phyloP scores from a whole-genome alignment of 129 eudicot species.

The Helianthus annuus region DNA sequence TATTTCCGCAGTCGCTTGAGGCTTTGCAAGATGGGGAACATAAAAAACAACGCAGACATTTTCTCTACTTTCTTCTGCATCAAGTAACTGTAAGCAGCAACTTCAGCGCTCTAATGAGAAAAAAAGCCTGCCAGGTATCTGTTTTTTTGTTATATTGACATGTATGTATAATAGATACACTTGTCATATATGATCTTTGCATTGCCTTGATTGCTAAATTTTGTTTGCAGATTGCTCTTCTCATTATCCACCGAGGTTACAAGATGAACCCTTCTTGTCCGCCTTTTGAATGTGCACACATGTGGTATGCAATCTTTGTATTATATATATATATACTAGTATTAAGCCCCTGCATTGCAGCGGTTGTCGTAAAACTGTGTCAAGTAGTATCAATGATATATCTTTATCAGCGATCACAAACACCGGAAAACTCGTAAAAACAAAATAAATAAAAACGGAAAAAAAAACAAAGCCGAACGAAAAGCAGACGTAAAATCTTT shows the following conservation, averaged over 20 bases:
- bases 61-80: slow-evolving; percentile 86
- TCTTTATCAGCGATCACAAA: no score
- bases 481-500: no score
- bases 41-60: slow-evolving; percentile 81
- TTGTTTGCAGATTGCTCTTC: slow-evolving; percentile 81
- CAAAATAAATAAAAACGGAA: no score
- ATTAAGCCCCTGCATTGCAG: no score
- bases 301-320: slow-evolving; percentile 60
- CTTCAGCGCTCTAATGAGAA: slow-evolving; percentile 85
- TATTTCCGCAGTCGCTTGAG: slow-evolving; percentile 78
- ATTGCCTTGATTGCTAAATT: slow-evolving; percentile 27
- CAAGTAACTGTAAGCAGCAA: slow-evolving; percentile 98
- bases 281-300: slow-evolving; percentile 95
- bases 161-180: slow-evolving; percentile 1
- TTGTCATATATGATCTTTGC: slow-evolving; percentile 18
- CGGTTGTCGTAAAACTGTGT: no score
- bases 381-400: no score
- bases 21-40: slow-evolving; percentile 97
- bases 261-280: slow-evolving; percentile 91
- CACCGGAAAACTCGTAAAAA: no score
- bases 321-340: not conserved
- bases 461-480: no score
- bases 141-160: not conserved
- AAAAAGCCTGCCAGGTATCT: slow-evolving; percentile 95
- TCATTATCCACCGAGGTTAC: slow-evolving; percentile 88